A percentile compares a stretch with the other conserved stretches of the same genome.
Conservation (phyloP, 202 grass and related monocot species). For the Musa balbisiana region DNA sequence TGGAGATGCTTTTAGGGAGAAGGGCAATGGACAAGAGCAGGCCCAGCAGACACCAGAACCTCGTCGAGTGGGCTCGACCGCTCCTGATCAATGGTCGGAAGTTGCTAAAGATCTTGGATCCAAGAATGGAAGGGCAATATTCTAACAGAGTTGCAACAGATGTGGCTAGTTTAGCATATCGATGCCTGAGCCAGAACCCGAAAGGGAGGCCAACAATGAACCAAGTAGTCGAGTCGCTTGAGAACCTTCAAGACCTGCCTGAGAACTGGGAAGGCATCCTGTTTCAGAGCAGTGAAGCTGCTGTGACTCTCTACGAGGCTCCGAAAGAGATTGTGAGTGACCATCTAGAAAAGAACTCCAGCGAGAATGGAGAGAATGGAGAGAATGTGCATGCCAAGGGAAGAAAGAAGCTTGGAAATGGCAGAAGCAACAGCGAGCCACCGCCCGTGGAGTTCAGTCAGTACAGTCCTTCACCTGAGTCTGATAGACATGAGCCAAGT, state of each 20-base stretch:
- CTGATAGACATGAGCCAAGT: slow-evolving; percentile 33
- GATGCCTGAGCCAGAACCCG: slow-evolving; percentile 89
- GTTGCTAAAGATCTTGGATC: slow-evolving; percentile 88
- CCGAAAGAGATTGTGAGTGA: slow-evolving; percentile 39
- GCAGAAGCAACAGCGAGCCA: slow-evolving; percentile 90
- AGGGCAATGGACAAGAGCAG: slow-evolving; percentile 93
- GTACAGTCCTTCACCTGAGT: slow-evolving; percentile 76
- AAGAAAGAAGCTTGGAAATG: slow-evolving; percentile 52
- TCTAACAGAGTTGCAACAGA: slow-evolving; percentile 81
- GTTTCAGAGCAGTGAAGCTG: slow-evolving; percentile 56
- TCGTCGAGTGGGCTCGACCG: slow-evolving; percentile 93
- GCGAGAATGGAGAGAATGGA: slow-evolving; percentile 26
- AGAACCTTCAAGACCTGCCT: slow-evolving; percentile 57
- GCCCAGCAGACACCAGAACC: slow-evolving; percentile 80
- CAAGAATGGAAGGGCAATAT: slow-evolving; percentile 97
- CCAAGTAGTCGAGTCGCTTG: slow-evolving; percentile 63
- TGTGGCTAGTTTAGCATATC: slow-evolving; percentile 66
- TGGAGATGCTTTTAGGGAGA: slow-evolving; percentile 93
- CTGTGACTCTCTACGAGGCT: slow-evolving; percentile 93
- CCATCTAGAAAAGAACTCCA: not conserved
- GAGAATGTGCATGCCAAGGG: slow-evolving; percentile 7
- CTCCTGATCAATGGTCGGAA: slow-evolving; percentile 85
- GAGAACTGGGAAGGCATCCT: slow-evolving; percentile 74
- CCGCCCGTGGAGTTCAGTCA: slow-evolving; percentile 57
- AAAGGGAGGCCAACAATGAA: slow-evolving; percentile 84